Evolutionary conservation across 164 flowering plant species (phyloP).

Genomic region (Liriodendron chinense): DNA sequence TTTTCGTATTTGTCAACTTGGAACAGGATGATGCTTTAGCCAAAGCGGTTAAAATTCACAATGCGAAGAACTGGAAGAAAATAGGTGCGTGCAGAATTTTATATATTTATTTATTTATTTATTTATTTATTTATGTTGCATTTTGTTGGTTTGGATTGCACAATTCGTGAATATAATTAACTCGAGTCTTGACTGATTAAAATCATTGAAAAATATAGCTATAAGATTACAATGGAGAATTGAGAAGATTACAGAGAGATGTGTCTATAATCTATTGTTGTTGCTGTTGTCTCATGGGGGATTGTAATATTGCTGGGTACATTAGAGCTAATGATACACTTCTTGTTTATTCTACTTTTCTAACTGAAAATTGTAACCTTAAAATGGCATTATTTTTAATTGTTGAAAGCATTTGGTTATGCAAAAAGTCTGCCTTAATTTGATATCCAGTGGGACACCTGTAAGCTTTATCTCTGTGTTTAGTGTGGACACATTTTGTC

Average conservation of each 20-base stretch:
- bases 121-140: not conserved
- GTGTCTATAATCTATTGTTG: not conserved
- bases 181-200: not conserved
- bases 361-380: too few relatives aligned
- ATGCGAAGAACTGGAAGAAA: slow-evolving; percentile 63
- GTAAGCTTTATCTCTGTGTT: too few relatives aligned
- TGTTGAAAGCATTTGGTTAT: too few relatives aligned
- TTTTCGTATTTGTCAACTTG: slow-evolving; percentile 6
- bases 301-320: too few relatives aligned
- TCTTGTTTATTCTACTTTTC: too few relatives aligned
- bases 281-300: not conserved
- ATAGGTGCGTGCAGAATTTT: slow-evolving; percentile 35
- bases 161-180: not conserved
- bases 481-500: too few relatives aligned
- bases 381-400: too few relatives aligned
- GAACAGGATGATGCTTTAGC: slow-evolving; percentile 45
- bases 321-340: too few relatives aligned
- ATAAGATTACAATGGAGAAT: not conserved
- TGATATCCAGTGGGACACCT: too few relatives aligned
- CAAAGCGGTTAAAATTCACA: slow-evolving; percentile 33
- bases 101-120: too few relatives aligned
- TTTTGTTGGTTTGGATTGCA: not conserved
- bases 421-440: too few relatives aligned
- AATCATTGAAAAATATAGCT: not conserved
- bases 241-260: not conserved